Evolutionary conservation across 169 alveolate species (phyloP).

Genomic region (Cryptosporidium felis): DNA sequence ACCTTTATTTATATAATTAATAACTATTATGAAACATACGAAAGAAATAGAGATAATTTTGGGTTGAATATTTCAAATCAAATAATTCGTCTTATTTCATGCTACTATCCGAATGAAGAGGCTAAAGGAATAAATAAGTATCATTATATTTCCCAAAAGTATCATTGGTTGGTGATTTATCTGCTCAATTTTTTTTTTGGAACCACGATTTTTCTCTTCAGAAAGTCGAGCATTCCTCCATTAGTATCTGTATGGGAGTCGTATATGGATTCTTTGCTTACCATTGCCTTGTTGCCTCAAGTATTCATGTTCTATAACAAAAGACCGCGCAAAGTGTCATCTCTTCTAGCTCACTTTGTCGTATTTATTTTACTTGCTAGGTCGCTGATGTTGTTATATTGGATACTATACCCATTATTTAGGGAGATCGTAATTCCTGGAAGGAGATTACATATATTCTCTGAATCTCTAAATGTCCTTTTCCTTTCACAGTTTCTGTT

Average conservation of each 20-base stretch:
- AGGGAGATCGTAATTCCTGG: constrained; percentile 68
- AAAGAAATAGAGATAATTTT: constrained; percentile 74
- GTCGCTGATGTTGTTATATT: constrained; percentile 71
- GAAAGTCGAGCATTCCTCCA: constrained; percentile 51
- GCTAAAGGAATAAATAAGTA: not conserved
- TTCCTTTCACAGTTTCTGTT: constrained; percentile 73
- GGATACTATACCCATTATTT: constrained; percentile 73
- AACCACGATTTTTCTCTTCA: constrained; percentile 19
- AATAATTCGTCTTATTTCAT: not conserved
- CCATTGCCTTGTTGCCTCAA: constrained; percentile 78
- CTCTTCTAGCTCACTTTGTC: constrained; percentile 74
- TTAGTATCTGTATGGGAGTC: constrained; percentile 76
- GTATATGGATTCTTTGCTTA: constrained; percentile 74
- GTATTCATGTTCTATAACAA: constrained; percentile 76
- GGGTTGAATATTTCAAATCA: constrained; percentile 64
- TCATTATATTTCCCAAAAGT: constrained; percentile 15
- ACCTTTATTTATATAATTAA: constrained; percentile 59
- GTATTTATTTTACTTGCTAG: constrained; percentile 75
- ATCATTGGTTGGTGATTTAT: constrained; percentile 12
- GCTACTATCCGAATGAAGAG: no score
- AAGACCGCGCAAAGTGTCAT: constrained; percentile 75
- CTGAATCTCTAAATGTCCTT: constrained; percentile 74
- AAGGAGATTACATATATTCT: constrained; percentile 73
- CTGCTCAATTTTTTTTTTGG: constrained; percentile 21
- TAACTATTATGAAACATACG: constrained; percentile 69